phyloP scores from a whole-genome alignment of 1,284 basidiomycete genomes.

The Tylopilus sp. region DNA sequence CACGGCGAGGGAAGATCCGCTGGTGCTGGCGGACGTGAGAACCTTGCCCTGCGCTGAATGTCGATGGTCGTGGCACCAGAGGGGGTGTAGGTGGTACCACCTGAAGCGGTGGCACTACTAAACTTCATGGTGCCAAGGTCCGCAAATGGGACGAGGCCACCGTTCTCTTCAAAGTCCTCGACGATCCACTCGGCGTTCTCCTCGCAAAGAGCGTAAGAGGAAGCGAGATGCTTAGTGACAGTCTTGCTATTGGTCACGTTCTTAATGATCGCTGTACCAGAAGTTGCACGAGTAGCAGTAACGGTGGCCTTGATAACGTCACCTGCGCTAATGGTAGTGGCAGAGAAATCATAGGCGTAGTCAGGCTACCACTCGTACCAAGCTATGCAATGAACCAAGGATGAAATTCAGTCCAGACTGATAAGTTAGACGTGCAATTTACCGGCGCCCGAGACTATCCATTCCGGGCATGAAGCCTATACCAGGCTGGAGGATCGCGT shows the following conservation, averaged over 20 bases:
- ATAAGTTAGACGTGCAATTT: neutral
- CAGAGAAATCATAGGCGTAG: slow-evolving; percentile 13
- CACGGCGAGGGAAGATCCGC: slow-evolving; percentile 4
- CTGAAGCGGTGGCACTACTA: slow-evolving; percentile 9
- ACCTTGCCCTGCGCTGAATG: slow-evolving; percentile 14
- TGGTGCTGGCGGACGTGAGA: slow-evolving; percentile 14
- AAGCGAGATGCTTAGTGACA: slow-evolving; percentile 7
- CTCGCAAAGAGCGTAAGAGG: slow-evolving; percentile 19
- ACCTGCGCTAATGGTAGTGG: slow-evolving; percentile 14
- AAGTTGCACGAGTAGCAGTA: slow-evolving; percentile 17
- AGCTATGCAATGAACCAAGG: slow-evolving; percentile 6
- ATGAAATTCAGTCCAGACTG: neutral
- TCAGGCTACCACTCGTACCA: slow-evolving; percentile 23
- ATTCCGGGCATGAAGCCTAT: slow-evolving; percentile 13
- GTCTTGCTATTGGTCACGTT: slow-evolving; percentile 15
- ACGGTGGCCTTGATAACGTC: slow-evolving; percentile 16
- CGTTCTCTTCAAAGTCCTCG: slow-evolving; percentile 17
- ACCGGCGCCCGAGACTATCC: slow-evolving; percentile 13
- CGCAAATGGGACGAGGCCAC: slow-evolving; percentile 3
- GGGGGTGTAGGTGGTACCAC: slow-evolving; percentile 12
- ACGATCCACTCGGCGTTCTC: slow-evolving; percentile 26
- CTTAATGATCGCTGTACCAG: slow-evolving; percentile 17
- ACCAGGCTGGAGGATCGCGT: slow-evolving; percentile 22
- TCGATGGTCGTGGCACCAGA: slow-evolving; percentile 10
- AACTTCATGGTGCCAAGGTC: slow-evolving; percentile 23